phyloP scores from a whole-genome alignment of 2,329 filamentous ascomycete species.

The Gaeumannomyces sp. region DNA sequence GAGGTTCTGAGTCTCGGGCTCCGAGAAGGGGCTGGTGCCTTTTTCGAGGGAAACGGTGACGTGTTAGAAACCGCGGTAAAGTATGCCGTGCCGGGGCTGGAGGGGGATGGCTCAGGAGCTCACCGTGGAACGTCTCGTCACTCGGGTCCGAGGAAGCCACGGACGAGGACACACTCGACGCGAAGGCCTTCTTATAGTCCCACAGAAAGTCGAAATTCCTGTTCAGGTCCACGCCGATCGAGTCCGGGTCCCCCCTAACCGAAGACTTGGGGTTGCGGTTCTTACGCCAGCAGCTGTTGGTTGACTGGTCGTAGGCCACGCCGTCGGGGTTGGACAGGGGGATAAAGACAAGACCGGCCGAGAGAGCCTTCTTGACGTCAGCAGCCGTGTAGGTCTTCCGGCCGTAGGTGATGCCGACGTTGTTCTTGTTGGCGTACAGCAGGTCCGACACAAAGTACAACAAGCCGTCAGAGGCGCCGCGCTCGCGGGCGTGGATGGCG shows the following conservation, averaged over 20 bases:
- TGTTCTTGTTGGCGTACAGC: slow-evolving; percentile 44
- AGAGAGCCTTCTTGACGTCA: slow-evolving; percentile 44
- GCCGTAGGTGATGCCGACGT: slow-evolving; percentile 45
- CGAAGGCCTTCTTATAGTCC: slow-evolving; percentile 42
- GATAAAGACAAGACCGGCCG: slow-evolving; percentile 46
- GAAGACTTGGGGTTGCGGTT: slow-evolving; percentile 42
- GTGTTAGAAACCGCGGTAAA: slow-evolving; percentile 28
- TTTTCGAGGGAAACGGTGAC: slow-evolving; percentile 38
- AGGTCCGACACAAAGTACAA: slow-evolving; percentile 54
- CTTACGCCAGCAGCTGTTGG: slow-evolving; percentile 48
- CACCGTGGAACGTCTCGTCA: slow-evolving; percentile 38
- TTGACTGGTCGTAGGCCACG: slow-evolving; percentile 44
- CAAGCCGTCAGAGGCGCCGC: slow-evolving; percentile 49
- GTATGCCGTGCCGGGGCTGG: slow-evolving; percentile 25
- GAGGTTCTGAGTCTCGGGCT: slow-evolving; percentile 50
- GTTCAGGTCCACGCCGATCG: slow-evolving; percentile 47
- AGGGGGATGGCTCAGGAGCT: too few species aligned
- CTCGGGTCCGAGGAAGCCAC: slow-evolving; percentile 37
- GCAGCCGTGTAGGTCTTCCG: slow-evolving; percentile 42
- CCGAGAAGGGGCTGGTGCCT: slow-evolving; percentile 45
- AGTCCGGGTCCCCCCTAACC: slow-evolving; percentile 21
- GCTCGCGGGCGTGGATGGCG: slow-evolving; percentile 51
- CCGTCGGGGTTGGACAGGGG: slow-evolving; percentile 49
- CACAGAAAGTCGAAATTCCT: slow-evolving; percentile 54
- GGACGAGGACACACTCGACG: slow-evolving; percentile 27